A percentile compares a stretch with the other conserved stretches of the same genome.
Conservation (phyloP, 176 grass and related monocot species). For the Musa schizocarpa region DNA sequence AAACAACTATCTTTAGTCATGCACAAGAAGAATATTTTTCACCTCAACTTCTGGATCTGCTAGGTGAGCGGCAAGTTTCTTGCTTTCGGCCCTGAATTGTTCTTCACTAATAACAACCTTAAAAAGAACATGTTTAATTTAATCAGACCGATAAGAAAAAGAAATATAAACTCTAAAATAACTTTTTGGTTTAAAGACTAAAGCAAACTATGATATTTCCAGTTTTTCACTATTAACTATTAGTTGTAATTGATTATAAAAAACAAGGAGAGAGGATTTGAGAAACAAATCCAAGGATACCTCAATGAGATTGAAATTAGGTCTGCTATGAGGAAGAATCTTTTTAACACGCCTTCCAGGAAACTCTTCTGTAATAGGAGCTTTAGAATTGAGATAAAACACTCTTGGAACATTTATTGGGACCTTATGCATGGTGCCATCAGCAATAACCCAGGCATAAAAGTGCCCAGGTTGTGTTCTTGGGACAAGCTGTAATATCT, state of each 20-base stretch:
- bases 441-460: constrained; percentile 86
- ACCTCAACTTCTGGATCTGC: constrained; percentile 95
- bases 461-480: constrained; percentile 49
- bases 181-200: background rate
- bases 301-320: constrained; percentile 90
- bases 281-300: constrained; percentile 23
- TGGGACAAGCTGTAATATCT: constrained; percentile 87
- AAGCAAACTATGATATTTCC: background rate
- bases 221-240: no score
- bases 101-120: constrained; percentile 89
- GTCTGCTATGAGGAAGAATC: constrained; percentile 88
- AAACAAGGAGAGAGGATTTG: background rate
- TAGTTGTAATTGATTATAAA: no score
- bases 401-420: constrained; percentile 62
- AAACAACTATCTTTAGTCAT: background rate
- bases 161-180: background rate
- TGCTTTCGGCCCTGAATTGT: constrained; percentile 75
- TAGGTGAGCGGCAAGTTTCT: constrained; percentile 79
- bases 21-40: constrained; percentile 8
- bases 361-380: constrained; percentile 73
- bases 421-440: constrained; percentile 88
- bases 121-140: constrained; percentile 9
- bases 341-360: constrained; percentile 86
- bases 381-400: constrained; percentile 86
- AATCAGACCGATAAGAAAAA: constrained; percentile 19